Base-by-base conservation (phyloP, 805 yeast genomes). In the Candida morakotiae region DNA sequence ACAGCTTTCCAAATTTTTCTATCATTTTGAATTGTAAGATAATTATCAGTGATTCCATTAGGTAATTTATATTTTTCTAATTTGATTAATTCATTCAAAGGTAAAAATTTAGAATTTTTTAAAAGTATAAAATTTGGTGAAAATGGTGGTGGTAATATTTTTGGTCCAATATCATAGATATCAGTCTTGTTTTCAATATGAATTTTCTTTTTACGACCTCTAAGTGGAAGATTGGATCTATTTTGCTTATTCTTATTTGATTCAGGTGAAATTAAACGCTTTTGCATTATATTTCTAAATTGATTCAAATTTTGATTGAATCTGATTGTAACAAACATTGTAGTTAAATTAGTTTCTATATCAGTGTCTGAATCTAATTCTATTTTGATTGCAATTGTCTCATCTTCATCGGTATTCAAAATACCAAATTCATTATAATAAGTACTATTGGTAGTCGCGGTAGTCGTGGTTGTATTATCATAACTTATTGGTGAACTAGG, bases 21-120 rank as follows among this genome's bases (percentile, higher is more conserved):
- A 10, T 16, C 19, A 2, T 28, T 13, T 20, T 33, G 17, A 11
- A 5, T 5, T 15, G n/a, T 14, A 2, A 9, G n/a, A 27, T 37
- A 41, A 25, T 41, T 41, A 25, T 25, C 24, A 9, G 3, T 25
- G 10, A 17, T n/a, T 11, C 34, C 37, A 10, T 4, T 13, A 8
- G 33, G 32, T 19, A 45, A 37, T 22, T 16, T 31, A 34, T 35
- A 48, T 18, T 22, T 34, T 4, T 40, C 38, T 15, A 40, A 31
- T 11, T 26, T 11, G 29, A 37, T 46, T 42, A 44, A 38, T 19
- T 22, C 40, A 8, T 28, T 16, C 5, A 49, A 32, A 11, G 48
- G 51, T 9, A 40, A 15, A 16, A 46, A 40, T 15, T 31, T 41
- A 6, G 37, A 22, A 4, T 9, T 8, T 24, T 29, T 39, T 15